Percentiles rank a stretch among this genome's conserved stretches.
phyloP scores from a whole-genome alignment of 164 flowering plant genomes.

The Nelumbo lutea region DNA sequence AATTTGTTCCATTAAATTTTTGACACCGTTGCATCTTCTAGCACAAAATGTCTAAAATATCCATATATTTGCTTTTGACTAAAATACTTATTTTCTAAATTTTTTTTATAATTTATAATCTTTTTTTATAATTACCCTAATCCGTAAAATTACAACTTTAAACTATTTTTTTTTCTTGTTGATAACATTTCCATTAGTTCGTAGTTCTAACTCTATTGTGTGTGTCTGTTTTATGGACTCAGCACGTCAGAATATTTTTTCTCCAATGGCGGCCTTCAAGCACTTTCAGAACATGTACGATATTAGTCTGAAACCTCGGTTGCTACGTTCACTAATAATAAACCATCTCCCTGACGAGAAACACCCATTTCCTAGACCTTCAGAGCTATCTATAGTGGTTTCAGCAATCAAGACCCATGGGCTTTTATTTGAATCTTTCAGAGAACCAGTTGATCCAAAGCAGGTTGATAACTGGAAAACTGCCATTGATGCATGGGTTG shows the following conservation, averaged over 20 bases:
- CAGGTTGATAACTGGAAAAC: constrained; percentile 45
- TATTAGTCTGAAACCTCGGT: constrained; percentile 45
- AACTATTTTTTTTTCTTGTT: too few relatives aligned
- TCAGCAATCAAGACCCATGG: constrained; percentile 43
- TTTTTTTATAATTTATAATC: too few relatives aligned
- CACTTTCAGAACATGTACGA: constrained; percentile 44
- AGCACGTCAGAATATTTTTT: not conserved
- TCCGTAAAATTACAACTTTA: too few relatives aligned
- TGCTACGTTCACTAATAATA: constrained; percentile 43
- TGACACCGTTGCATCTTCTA: too few relatives aligned
- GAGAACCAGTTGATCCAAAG: constrained; percentile 26
- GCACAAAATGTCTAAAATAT: too few relatives aligned
- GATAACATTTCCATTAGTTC: too few relatives aligned
- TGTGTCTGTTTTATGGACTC: too few relatives aligned
- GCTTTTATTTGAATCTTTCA: constrained; percentile 48
- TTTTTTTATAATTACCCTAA: too few relatives aligned
- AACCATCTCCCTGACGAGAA: constrained; percentile 55
- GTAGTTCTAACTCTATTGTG: too few relatives aligned
- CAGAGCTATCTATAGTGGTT: constrained; percentile 38
- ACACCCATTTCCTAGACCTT: constrained; percentile 32
- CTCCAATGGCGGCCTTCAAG: constrained; percentile 21
- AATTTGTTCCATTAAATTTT: too few relatives aligned
- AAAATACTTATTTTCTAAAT: too few relatives aligned
- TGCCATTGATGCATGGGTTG: constrained; percentile 62
- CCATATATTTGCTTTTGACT: too few relatives aligned